A percentile compares a stretch with the other conserved stretches of the same genome.
Conservation (phyloP, 2,329 filamentous ascomycete species). For the Sarocladiaceae sp. region DNA sequence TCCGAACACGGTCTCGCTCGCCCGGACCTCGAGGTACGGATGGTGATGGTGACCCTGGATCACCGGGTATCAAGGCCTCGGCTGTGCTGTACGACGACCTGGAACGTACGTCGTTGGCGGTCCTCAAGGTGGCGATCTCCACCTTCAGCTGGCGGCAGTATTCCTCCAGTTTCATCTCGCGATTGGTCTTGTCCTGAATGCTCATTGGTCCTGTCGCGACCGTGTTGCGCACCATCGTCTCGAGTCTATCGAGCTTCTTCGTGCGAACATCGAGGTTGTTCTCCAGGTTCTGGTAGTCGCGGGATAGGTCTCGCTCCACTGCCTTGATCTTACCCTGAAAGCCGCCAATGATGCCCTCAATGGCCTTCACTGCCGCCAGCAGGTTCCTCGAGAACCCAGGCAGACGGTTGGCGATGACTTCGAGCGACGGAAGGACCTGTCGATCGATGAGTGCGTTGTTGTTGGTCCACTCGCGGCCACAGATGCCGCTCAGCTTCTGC, state of each 20-base stretch:
- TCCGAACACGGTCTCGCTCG: constrained; percentile 36
- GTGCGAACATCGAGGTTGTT: constrained; percentile 72
- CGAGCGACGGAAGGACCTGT: constrained; percentile 74
- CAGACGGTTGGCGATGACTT: constrained; percentile 80
- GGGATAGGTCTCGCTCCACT: constrained; percentile 86
- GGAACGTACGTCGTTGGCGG: constrained; percentile 55
- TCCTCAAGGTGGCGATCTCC: constrained; percentile 65
- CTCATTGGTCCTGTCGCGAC: constrained; percentile 46
- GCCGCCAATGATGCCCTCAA: constrained; percentile 73
- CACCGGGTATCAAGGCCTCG: constrained; percentile 32
- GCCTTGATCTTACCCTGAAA: constrained; percentile 77
- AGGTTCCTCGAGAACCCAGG: constrained; percentile 89
- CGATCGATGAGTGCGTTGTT: constrained; percentile 86
- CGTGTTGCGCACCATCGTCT: constrained; percentile 69
- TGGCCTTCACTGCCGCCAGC: constrained; percentile 77
- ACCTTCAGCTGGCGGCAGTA: constrained; percentile 60
- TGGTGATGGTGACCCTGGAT: constrained; percentile 42
- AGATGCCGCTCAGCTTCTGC: constrained; percentile 81
- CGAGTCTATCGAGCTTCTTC: constrained; percentile 84
- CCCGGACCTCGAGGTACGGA: constrained; percentile 46
- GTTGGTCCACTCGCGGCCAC: constrained; percentile 88
- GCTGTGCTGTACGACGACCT: constrained; percentile 40
- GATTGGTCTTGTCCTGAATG: constrained; percentile 37
- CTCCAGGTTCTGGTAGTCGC: constrained; percentile 85
- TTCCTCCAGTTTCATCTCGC: constrained; percentile 53